Base-by-base conservation (phyloP, 192 early-diverging fungal genomes). In the Coemansia sp. region DNA sequence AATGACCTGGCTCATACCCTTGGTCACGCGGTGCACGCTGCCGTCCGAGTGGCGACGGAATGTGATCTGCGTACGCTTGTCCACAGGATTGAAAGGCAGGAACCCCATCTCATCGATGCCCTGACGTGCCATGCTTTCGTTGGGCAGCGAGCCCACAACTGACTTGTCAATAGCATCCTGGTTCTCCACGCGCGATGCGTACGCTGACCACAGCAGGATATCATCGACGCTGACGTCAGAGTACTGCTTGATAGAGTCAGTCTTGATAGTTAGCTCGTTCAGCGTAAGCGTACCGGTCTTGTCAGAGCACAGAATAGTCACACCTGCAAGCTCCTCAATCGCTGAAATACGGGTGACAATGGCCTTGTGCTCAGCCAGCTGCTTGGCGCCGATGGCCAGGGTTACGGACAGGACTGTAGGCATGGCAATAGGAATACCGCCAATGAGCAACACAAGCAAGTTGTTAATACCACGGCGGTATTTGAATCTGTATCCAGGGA, bases 261-360 rank as follows among this genome's bases (percentile, higher is more conserved):
- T 79, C 71, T 87, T 87, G 65, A 91, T 87, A 69, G 85, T 88
- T 26, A 89, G 82, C 74, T 91, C 87, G 84, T 94, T 96, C 22
- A 93, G 70, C 24, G 94, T 96, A 27, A 96, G 84, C n/a, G 94
- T 96, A 68, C 94, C 94, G 53, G 94, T 96, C 85, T 96, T 96
- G 84, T 95, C 93, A 24, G 92, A 92, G 84, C 91, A 94, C 68
- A 95, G 89, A 62, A 89, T 88, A 60, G 87, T 88, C 27, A 90
- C 88, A 64, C 86, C 88, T n/a, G 88, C 87, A 72, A 90, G 86
- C 65, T 89, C 88, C 73, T 91, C 89, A 59, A 93, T 90, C 18
- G 90, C 90, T 58, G 88, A 86, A 73, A 93, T 89, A 38, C 89
- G 87, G 56, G 87, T 89, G 41, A 90, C 89, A 62, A 93, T 88